A percentile compares a stretch with the other conserved stretches of the same genome.
These are phyloP conservation scores for Suillus ampliporus DNA, from an alignment of 768 basidiomycete genomes.

Conservation along the genomic window DNA sequence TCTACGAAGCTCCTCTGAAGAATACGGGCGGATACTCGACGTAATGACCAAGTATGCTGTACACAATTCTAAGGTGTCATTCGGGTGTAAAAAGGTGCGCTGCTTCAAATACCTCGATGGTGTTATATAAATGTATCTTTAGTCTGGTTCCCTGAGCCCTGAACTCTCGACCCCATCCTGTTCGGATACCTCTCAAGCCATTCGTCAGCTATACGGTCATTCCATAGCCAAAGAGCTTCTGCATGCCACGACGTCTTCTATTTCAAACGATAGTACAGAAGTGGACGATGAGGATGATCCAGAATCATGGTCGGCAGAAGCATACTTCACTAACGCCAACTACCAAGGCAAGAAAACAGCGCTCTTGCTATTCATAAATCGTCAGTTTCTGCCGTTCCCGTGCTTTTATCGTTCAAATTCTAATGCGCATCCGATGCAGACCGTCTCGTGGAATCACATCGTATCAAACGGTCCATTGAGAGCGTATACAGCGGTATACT, in stretches of 20 bases:
- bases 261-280: constrained; percentile 33
- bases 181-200: constrained; percentile 71
- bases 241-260: constrained; percentile 46
- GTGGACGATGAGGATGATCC: constrained; percentile 36
- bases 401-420: background rate
- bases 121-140: constrained; percentile 15
- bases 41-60: constrained; percentile 93
- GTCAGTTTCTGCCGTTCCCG: constrained; percentile 49
- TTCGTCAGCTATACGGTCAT: constrained; percentile 82
- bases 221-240: constrained; percentile 80
- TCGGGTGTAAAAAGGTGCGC: constrained; percentile 88
- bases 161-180: constrained; percentile 82
- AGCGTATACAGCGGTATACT: constrained; percentile 82
- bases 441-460: constrained; percentile 86
- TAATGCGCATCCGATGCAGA: constrained; percentile 51
- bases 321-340: constrained; percentile 84
- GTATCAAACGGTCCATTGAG: constrained; percentile 89
- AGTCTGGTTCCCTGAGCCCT: constrained; percentile 77
- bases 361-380: constrained; percentile 93
- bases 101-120: constrained; percentile 1
- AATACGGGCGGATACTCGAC: constrained; percentile 90
- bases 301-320: constrained; percentile 73
- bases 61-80: constrained; percentile 88
- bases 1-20: constrained; percentile 84
- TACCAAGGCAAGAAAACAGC: constrained; percentile 87